Evolutionary conservation across 768 basidiomycete species (phyloP).

Genomic region (Boletus coccyginus): DNA sequence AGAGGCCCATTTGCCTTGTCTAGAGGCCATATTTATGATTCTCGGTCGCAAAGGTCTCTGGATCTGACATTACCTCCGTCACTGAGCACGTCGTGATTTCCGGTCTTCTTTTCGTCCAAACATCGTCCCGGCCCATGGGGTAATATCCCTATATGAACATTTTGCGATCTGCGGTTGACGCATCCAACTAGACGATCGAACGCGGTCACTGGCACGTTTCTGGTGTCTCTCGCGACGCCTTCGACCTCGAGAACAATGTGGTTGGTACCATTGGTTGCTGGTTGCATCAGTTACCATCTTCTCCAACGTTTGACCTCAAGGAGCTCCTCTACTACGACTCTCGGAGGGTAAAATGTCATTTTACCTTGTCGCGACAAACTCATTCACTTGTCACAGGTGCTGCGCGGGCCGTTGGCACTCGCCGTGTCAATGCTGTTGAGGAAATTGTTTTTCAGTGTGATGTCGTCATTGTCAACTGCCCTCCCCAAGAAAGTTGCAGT

Average conservation of each 20-base stretch:
- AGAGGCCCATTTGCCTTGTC: not conserved
- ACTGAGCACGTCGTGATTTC: slow-evolving; percentile 89
- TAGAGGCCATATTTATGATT: not conserved
- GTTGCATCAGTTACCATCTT: slow-evolving; percentile 84
- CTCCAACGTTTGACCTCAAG: slow-evolving; percentile 80
- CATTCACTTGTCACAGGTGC: slow-evolving; percentile 40
- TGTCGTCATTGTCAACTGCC: slow-evolving; percentile 79
- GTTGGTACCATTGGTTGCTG: slow-evolving; percentile 83
- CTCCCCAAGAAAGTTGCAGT: slow-evolving; percentile 78
- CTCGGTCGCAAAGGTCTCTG: slow-evolving; percentile 49
- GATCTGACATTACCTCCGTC: slow-evolving; percentile 88
- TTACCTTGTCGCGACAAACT: no score
- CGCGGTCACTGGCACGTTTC: slow-evolving; percentile 84
- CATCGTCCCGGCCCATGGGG: slow-evolving; percentile 82
- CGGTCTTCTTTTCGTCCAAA: slow-evolving; percentile 88
- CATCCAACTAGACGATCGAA: slow-evolving; percentile 61
- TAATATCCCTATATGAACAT: slow-evolving; percentile 18
- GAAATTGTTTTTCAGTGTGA: slow-evolving; percentile 60
- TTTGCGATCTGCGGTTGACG: not conserved
- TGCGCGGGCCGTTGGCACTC: slow-evolving; percentile 61
- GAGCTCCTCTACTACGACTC: slow-evolving; percentile 68
- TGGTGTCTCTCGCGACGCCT: slow-evolving; percentile 76
- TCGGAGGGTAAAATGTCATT: slow-evolving; percentile 52
- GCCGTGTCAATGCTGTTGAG: slow-evolving; percentile 76
- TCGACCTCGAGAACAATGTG: slow-evolving; percentile 85